Base-by-base conservation (phyloP, 768 basidiomycete species). In the Dendrothele bispora region DNA sequence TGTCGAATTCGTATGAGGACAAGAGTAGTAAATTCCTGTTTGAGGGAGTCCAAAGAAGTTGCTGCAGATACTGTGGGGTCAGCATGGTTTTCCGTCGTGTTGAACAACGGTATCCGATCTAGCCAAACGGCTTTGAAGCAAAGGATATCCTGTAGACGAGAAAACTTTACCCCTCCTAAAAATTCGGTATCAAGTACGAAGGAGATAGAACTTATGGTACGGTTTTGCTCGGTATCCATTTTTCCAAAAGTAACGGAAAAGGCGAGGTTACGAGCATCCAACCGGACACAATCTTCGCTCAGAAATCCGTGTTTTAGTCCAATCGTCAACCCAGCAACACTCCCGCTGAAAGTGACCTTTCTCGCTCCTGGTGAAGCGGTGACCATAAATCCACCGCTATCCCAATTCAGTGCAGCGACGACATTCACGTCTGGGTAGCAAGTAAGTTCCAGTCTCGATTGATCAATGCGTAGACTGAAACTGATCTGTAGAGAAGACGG, bases 51-150 rank as follows among this genome's bases (percentile, higher is more conserved):
- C 20, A 56, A 42, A 14, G 57, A 47, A 20, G 51, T 45, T 18
- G 54, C 55, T 36, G 54, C 43, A 37, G 64, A 52, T 11, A 61
- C 43, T 17, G 57, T 48, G 47, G 49, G 50, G 48, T 43, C 40
- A 18, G 64, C 22, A 29, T 59, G 54, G 42, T 61, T 53, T 43
- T 68, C 65, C 28, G 67, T 74, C 30, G 71, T 63, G 17, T 81
- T 79, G 57, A 94, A 79, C 7, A 88, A 69, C 1, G 91, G 90
- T 22, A 95, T 90, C 29, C 83, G 83, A 59, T 95, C 92, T 38
- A 95, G 63, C 91, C 93, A 95, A 11, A 95, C 91, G 5, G 93
- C 92, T 64, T 95, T 95, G 78, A 95, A 92, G 64, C 91, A 94
- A 17, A 98, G 74, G 44, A 95, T 83, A 60, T 97, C 94, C 65